A percentile compares a stretch with the other conserved stretches of the same genome.
Evolutionary conservation across 2,329 filamentous ascomycete genomes (phyloP).

Genomic region (Byssochlamys sp.): DNA sequence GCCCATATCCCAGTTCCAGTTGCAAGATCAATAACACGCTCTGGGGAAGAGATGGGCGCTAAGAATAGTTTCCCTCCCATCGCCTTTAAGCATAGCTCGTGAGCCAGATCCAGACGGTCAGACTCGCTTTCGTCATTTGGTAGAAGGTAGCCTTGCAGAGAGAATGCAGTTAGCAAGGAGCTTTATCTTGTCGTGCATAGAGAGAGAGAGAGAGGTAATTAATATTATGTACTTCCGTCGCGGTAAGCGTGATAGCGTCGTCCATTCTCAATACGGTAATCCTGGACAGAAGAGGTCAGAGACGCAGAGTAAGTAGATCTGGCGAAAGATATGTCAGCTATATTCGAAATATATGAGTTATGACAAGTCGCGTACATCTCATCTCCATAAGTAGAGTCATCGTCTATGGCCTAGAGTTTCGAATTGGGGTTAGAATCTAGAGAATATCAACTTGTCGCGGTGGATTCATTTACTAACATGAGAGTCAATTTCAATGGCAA

Average conservation of each 20-base stretch:
- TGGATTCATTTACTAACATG: no score
- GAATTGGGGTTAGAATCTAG: no score
- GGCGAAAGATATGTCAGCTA: background rate
- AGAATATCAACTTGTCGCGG: no score
- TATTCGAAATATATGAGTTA: no score
- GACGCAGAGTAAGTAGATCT: background rate
- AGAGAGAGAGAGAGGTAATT: background rate
- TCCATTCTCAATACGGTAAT: background rate
- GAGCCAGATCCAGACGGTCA: background rate
- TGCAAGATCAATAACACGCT: constrained; percentile 11
- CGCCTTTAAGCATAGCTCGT: background rate
- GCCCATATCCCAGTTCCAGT: constrained; percentile 28
- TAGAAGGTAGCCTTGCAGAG: background rate
- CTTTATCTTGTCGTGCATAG: background rate
- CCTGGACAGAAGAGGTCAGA: background rate
- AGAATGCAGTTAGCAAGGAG: background rate
- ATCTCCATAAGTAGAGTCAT: background rate
- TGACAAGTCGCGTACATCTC: background rate
- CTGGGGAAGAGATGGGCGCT: constrained; percentile 7
- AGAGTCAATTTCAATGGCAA: no score
- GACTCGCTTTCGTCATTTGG: background rate
- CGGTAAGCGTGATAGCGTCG: background rate
- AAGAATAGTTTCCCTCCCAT: constrained; percentile 9
- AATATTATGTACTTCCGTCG: background rate
- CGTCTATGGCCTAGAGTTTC: no score